Percentiles rank a stretch among this genome's conserved stretches.
Evolutionary conservation across 108 stramenopile species (phyloP).

Genomic region (Conticribra guillardii): DNA sequence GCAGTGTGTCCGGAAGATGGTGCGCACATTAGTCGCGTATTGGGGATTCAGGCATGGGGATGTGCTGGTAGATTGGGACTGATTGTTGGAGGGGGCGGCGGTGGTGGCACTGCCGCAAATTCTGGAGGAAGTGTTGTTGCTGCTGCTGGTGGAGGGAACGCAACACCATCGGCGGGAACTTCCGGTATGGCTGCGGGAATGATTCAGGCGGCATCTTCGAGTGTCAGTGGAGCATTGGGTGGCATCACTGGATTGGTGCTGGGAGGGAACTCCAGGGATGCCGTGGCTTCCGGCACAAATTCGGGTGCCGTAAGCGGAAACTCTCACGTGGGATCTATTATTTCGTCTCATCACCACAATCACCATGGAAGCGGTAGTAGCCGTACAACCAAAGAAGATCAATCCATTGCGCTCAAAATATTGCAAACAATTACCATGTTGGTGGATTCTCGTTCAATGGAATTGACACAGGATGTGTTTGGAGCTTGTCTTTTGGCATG

Average conservation of each 20-base stretch:
- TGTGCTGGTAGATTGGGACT: slow-evolving; percentile 44
- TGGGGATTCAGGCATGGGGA: slow-evolving; percentile 81
- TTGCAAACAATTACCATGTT: slow-evolving; percentile 54
- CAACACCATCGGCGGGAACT: not conserved
- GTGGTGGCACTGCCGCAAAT: not conserved
- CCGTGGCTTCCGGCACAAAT: not conserved
- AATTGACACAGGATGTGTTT: slow-evolving; percentile 44
- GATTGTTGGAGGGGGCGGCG: not conserved
- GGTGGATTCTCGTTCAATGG: slow-evolving; percentile 47
- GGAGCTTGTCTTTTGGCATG: slow-evolving; percentile 42
- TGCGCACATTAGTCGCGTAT: slow-evolving; percentile 72
- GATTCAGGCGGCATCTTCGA: slow-evolving; percentile 28
- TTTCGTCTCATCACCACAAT: slow-evolving; percentile 4
- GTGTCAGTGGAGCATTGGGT: slow-evolving; percentile 16
- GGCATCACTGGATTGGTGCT: slow-evolving; percentile 5
- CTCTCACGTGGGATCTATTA: not conserved
- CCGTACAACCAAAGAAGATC: slow-evolving; percentile 52
- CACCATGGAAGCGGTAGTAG: slow-evolving; percentile 15
- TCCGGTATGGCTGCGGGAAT: slow-evolving; percentile 36
- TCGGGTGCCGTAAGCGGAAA: not conserved
- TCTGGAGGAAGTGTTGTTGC: not conserved
- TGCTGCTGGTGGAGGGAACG: slow-evolving; percentile 7
- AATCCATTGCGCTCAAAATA: slow-evolving; percentile 48
- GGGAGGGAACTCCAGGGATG: slow-evolving; percentile 27
- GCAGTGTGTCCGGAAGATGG: slow-evolving; percentile 82